Base-by-base conservation (phyloP, 1,284 basidiomycete species). In the Trametes sp. region DNA sequence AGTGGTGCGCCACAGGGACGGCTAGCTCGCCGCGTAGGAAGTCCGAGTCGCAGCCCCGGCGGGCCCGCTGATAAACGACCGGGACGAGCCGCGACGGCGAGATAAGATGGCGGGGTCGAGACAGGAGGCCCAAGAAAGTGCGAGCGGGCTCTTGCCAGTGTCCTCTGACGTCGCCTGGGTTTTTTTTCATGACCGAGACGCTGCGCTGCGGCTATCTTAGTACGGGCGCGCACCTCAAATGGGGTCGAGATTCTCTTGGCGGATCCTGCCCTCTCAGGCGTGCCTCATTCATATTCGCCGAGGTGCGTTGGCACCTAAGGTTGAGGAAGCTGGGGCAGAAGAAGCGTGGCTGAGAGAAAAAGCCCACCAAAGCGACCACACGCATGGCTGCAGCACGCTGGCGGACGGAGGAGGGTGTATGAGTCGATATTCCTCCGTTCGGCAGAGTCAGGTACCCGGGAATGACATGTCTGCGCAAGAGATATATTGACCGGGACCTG, bases 1-100 rank as follows among this genome's bases (percentile, higher is more conserved):
- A 49, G 26, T 60, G 26, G 51, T 23, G 52, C 58, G 52, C 51
- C 58, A 60, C 58, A 59, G 58, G 44, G 23, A 55, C 42, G 38
- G 52, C 42, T 6, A 21, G 19, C 21, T 24, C 33, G 26, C 19
- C 10, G 31, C 6, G n/a, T n/a, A n/a, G n/a, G n/a, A n/a, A 23
- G 50, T 36, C 45, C 24, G 24, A 26, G 24, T 14, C 45, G 24
- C 45, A 28, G 45, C 14, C 10, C 14, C 4, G 21, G 21, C 8
- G 9, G 31, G 26, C 10, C 28, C n/a, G 56, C 48, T 33, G 36
- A 57, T 31, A 52, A 26, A 38, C 24, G 11, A 24, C 26, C 24
- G 36, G 21, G 29, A 13, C 16, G 1, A 5, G 52, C 35, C 52
- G 52, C 36, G 28, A 19, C 45, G 45, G 45, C n/a, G 45, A 48